Evolutionary conservation across 129 eudicot genomes (phyloP).

Genomic region (Tagetes patula): DNA sequence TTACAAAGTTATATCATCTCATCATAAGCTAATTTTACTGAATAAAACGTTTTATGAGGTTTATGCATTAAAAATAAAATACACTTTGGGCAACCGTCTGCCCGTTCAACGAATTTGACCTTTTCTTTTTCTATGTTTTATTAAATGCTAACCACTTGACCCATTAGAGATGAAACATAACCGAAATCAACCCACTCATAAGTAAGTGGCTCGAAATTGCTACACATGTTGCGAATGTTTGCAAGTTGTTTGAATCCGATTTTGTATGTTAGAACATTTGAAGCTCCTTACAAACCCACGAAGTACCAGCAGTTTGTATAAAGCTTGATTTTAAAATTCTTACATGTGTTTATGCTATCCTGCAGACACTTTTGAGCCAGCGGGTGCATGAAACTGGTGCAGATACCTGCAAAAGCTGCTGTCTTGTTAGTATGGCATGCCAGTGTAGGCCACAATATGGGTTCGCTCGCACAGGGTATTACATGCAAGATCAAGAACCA

Average conservation of each 20-base stretch:
- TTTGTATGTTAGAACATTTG: not conserved
- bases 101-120: not conserved
- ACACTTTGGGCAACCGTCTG: not conserved
- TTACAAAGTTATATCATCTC: not conserved
- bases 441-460: conserved; percentile 84
- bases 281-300: not conserved
- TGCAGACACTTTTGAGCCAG: conserved; percentile 91
- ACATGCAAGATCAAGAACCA: conserved; percentile 81
- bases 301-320: conserved; percentile 1
- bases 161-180: not conserved
- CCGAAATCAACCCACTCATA: not conserved
- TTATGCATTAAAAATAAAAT: not conserved
- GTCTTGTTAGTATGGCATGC: conserved; percentile 73
- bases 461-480: conserved; percentile 67
- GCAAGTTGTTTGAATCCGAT: not conserved
- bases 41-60: not conserved
- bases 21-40: not conserved
- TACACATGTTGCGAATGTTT: conserved; percentile 1
- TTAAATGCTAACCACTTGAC: not conserved
- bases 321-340: not conserved
- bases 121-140: not conserved
- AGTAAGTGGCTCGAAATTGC: not conserved
- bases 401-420: conserved; percentile 89
- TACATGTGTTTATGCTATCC: conserved; percentile 20
- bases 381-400: conserved; percentile 92